Evolutionary conservation across 192 early-diverging fungal genomes (phyloP).

Genomic region (Gonapodya sp.): DNA sequence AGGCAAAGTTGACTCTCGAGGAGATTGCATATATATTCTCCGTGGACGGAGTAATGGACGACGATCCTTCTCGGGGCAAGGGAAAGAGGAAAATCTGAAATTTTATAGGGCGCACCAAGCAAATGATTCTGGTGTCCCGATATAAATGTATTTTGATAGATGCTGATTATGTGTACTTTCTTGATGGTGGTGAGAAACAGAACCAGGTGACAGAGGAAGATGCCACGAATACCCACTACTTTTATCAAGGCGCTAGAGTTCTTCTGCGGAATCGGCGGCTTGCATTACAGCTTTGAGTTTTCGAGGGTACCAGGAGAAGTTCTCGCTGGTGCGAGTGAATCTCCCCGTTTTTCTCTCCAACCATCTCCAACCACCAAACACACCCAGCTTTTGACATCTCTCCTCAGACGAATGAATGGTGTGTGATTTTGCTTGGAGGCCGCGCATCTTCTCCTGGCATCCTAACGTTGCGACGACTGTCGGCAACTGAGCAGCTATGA

Average conservation of each 20-base stretch:
- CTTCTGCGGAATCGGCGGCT: conserved; percentile 60
- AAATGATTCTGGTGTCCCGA: too few relatives aligned
- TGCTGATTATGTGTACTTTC: too few relatives aligned
- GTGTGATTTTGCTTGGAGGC: too few relatives aligned
- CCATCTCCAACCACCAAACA: background rate
- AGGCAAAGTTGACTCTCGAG: background rate
- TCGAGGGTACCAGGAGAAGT: background rate
- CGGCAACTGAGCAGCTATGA: conserved; percentile 18
- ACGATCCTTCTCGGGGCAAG: too few relatives aligned
- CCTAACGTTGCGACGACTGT: background rate
- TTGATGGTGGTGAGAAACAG: too few relatives aligned
- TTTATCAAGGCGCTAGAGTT: conserved; percentile 51
- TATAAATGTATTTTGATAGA: too few relatives aligned
- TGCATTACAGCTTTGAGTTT: conserved; percentile 17
- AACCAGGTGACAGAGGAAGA: too few relatives aligned
- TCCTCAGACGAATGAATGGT: background rate
- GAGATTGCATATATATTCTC: background rate
- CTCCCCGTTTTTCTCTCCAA: background rate
- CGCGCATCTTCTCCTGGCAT: too few relatives aligned
- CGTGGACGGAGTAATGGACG: too few relatives aligned
- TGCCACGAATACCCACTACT: conserved; percentile 34
- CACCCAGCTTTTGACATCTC: background rate
- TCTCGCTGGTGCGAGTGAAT: background rate
- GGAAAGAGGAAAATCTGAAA: too few relatives aligned
- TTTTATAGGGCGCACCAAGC: too few relatives aligned